Percentiles rank a stretch among this genome's conserved stretches.
phyloP scores from a whole-genome alignment of 176 grass and related monocot genomes.

The Eragrostis nindensis region DNA sequence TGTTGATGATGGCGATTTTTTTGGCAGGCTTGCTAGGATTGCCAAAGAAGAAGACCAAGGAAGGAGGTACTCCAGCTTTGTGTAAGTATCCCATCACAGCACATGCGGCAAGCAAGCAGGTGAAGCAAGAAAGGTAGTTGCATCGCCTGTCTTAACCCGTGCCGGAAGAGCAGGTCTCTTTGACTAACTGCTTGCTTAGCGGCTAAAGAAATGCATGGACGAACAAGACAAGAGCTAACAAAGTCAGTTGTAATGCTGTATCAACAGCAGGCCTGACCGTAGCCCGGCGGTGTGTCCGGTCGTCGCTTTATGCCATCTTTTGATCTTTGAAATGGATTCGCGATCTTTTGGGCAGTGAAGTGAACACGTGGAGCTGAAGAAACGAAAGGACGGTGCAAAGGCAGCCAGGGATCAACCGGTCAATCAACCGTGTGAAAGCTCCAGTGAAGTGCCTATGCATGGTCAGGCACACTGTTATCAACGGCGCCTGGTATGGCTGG shows the following conservation, averaged over 20 bases:
- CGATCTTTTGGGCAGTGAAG: slow-evolving; percentile 1
- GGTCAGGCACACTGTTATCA: too few species aligned
- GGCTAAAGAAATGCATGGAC: slow-evolving; percentile 24
- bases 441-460: not conserved
- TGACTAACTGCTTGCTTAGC: slow-evolving; percentile 36
- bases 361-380: slow-evolving; percentile 16
- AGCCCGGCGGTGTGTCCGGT: not conserved
- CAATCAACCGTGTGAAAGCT: not conserved
- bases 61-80: not conserved
- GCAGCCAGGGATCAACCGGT: not conserved
- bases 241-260: not conserved
- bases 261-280: slow-evolving; percentile 35
- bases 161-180: slow-evolving; percentile 37
- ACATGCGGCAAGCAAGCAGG: slow-evolving; percentile 29
- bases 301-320: not conserved
- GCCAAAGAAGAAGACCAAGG: not conserved
- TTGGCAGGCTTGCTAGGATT: not conserved
- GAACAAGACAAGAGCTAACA: not conserved
- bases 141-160: too few species aligned
- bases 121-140: slow-evolving; percentile 28
- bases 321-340: too few species aligned
- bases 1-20: slow-evolving; percentile 34
- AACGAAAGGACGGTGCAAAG: slow-evolving; percentile 1
- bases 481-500: not conserved
- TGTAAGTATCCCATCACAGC: not conserved